Evolutionary conservation across 305 asterid genomes (phyloP), one percentile per base, ranked within the genome.

Genomic region (Plantago coronopus): DNA sequence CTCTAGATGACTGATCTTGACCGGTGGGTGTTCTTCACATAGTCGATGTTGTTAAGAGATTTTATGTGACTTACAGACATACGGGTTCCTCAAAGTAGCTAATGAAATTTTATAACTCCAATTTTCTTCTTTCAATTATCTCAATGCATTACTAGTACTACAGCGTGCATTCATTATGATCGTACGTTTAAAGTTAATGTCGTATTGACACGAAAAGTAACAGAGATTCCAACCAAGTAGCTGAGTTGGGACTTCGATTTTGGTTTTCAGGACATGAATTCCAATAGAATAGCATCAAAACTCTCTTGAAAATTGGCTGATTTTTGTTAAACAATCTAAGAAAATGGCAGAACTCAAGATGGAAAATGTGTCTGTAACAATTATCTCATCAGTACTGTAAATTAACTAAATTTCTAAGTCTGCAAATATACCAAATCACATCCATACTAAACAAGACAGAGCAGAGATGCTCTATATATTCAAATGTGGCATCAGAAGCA

Each of bases 1-100:
- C 23, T 14, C 46, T 25, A 44, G 65, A 29, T 46, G 25, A 67
- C 70, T 72, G 57, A 48, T 54, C 69, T 64, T 59, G 48, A 22
- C 34, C 31, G n/a, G n/a, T n/a, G n/a, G 57, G 48, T 44, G 50
- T 61, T 67, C 37, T 29, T 43, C 56, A n/a, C 43, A 58, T 43
- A 29, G 43, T 56, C 15, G 17, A 25, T 19, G 15, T 14, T 3
- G 45, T 21, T 20, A 44, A 38, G 63, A 54, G 17, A 17, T 47
- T 65, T 60, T 44, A 27, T 63, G 51, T 31, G 19, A 48, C 31
- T 34, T 15, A 14, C 13, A 21, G 13, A 48, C 18, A 57, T 47
- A 42, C 49, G 49, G 23, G 46, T 15, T 17, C 29, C 45, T 12
- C 17, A 1, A 13, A 61, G 17, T 16, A 61, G 66, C 57, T 48